phyloP scores from a whole-genome alignment of 176 grass and related monocot species.

The Eremochloa ophiuroides region DNA sequence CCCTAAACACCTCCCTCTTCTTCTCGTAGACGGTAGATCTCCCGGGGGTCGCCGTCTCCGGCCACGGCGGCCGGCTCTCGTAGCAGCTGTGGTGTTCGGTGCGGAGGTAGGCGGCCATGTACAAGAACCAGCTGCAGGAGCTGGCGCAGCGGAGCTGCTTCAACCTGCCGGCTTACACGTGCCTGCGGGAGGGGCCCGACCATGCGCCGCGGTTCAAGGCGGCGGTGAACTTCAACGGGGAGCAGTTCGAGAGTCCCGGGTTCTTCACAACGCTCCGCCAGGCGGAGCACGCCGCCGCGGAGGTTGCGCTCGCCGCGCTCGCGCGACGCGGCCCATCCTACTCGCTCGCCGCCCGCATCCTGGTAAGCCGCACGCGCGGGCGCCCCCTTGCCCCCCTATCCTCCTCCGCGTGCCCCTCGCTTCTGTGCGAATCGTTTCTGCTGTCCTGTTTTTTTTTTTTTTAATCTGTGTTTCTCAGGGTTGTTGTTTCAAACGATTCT shows the following conservation, averaged over 20 bases:
- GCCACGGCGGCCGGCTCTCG: slow-evolving; percentile 36
- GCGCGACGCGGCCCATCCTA: slow-evolving; percentile 77
- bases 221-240: slow-evolving; percentile 84
- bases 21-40: slow-evolving; percentile 35
- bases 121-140: slow-evolving; percentile 99
- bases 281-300: slow-evolving; percentile 96
- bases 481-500: not conserved
- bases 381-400: not conserved
- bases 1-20: not conserved
- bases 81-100: not conserved
- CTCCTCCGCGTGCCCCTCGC: not conserved
- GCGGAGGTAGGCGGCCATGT: slow-evolving; percentile 47
- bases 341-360: slow-evolving; percentile 94
- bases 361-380: slow-evolving; percentile 28
- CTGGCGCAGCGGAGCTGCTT: slow-evolving; percentile 99
- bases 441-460: not conserved
- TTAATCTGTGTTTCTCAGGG: not conserved
- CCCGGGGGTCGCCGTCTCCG: slow-evolving; percentile 10
- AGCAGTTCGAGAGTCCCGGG: slow-evolving; percentile 86
- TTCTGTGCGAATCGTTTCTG: not conserved
- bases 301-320: slow-evolving; percentile 86
- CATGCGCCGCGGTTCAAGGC: slow-evolving; percentile 98
- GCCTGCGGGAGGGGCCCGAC: slow-evolving; percentile 93
- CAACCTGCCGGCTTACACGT: slow-evolving; percentile 96
- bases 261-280: slow-evolving; percentile 94